A percentile compares a stretch with the other conserved stretches of the same genome.
These are phyloP conservation scores for Inonotus hispidus DNA, from an alignment of 1,284 basidiomycete genomes.

Conservation along the genomic window DNA sequence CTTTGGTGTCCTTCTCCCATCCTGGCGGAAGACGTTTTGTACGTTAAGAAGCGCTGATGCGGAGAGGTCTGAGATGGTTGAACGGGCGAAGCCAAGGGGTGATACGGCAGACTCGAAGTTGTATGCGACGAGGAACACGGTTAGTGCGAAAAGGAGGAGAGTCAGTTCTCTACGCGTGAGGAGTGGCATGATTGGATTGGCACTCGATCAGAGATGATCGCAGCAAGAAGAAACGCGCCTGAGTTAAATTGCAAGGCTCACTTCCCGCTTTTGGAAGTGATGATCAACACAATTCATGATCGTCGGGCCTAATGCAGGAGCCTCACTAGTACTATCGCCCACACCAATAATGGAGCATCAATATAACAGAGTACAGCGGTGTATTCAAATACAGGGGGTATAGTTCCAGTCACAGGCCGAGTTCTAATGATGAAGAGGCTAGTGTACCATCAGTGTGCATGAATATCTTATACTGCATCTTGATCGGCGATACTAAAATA, in stretches of 20 bases:
- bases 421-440: too few relatives aligned
- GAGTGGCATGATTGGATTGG: constrained; percentile 6
- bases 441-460: too few relatives aligned
- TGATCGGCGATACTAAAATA: too few relatives aligned
- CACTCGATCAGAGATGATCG: not conserved
- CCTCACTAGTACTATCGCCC: too few relatives aligned
- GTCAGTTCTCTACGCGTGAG: constrained; percentile 61
- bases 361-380: too few relatives aligned
- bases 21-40: constrained; percentile 32
- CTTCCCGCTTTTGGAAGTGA: not conserved
- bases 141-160: constrained; percentile 53
- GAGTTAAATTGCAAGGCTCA: not conserved
- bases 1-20: constrained; percentile 44
- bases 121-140: constrained; percentile 59
- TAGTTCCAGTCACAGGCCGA: too few relatives aligned
- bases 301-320: too few relatives aligned
- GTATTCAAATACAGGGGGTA: too few relatives aligned
- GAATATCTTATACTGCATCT: too few relatives aligned
- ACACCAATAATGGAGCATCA: too few relatives aligned
- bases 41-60: constrained; percentile 37
- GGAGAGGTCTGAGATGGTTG: constrained; percentile 25
- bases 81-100: constrained; percentile 38
- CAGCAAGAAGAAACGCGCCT: too few relatives aligned
- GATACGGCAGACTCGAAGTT: constrained; percentile 57
- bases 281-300: too few relatives aligned